These are phyloP conservation scores for Austroboletus novae-zelandiae DNA, from an alignment of 1,284 basidiomycete species.

Conservation along the genomic window DNA sequence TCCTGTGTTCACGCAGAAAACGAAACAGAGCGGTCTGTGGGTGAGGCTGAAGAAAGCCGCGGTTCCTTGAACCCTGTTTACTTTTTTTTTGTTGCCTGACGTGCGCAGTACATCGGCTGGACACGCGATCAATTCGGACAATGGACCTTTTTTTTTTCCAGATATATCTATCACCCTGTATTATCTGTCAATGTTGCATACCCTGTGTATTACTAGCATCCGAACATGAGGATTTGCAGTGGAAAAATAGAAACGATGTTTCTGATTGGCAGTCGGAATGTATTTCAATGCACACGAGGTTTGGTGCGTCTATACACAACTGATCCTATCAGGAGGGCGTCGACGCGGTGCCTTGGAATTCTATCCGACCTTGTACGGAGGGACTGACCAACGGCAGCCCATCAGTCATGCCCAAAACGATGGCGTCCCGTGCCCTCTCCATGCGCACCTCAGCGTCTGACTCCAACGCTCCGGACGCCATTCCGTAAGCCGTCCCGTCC, in stretches of 20 bases:
- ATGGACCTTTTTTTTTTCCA: not conserved
- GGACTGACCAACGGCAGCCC: conserved; percentile 5
- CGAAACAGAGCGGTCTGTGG: conserved; percentile 52
- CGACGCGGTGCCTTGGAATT: not conserved
- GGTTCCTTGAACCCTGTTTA: conserved; percentile 9
- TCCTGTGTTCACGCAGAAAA: conserved; percentile 4
- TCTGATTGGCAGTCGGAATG: too few species aligned
- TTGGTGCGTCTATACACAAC: too few species aligned
- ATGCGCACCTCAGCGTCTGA: not conserved
- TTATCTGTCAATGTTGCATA: conserved; percentile 3
- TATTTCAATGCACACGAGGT: too few species aligned
- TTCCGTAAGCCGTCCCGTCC: conserved; percentile 5
- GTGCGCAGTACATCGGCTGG: not conserved
- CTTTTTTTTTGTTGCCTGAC: not conserved
- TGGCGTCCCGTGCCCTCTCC: conserved; percentile 10
- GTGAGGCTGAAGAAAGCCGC: conserved; percentile 39
- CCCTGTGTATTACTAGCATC: conserved; percentile 5
- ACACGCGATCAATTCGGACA: not conserved
- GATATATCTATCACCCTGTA: conserved; percentile 14
- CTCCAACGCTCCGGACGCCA: not conserved
- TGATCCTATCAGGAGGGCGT: not conserved
- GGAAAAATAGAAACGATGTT: too few species aligned
- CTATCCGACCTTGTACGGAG: conserved; percentile 15
- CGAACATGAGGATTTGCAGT: not conserved
- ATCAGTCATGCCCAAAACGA: not conserved